Evolutionary conservation across 176 grass and related monocot species (phyloP).

Genomic region (Lolium multiflorum): DNA sequence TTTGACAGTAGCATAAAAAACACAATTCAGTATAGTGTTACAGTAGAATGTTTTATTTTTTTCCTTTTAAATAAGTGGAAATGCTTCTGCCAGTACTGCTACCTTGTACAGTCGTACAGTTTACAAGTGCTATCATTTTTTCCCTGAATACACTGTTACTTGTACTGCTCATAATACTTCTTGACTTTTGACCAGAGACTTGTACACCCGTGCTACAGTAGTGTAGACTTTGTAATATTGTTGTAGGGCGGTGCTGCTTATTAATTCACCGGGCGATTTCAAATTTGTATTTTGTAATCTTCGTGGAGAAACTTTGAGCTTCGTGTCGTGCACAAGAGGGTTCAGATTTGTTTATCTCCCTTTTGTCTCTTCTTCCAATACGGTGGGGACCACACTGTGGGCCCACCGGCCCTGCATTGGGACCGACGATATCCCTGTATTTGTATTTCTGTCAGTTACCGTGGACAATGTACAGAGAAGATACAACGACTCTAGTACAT

Average conservation of each 20-base stretch:
- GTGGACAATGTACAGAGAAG: not conserved
- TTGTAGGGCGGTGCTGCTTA: not conserved
- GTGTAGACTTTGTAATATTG: not conserved
- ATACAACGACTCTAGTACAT: not conserved
- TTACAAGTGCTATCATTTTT: not conserved
- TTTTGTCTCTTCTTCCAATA: constrained; percentile 26
- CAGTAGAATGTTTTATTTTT: not conserved
- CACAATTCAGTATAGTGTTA: not conserved
- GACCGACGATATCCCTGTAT: not conserved
- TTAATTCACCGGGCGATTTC: not conserved
- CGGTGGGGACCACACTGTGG: not conserved
- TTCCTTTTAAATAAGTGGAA: not conserved
- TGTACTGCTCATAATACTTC: constrained; percentile 17
- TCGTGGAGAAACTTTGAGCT: not conserved
- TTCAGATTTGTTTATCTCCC: constrained; percentile 29
- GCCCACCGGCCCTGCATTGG: not conserved
- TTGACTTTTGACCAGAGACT: constrained; percentile 34
- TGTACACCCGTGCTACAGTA: not conserved
- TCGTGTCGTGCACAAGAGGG: not conserved
- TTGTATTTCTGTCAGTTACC: not conserved
- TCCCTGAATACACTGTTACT: constrained; percentile 1
- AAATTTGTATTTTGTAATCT: not conserved
- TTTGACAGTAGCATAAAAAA: not conserved
- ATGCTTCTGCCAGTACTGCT: not conserved
- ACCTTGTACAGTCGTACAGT: not conserved